Conservation (phyloP, 2,329 filamentous ascomycete genomes). For the Arthrobotrys sinensis region DNA sequence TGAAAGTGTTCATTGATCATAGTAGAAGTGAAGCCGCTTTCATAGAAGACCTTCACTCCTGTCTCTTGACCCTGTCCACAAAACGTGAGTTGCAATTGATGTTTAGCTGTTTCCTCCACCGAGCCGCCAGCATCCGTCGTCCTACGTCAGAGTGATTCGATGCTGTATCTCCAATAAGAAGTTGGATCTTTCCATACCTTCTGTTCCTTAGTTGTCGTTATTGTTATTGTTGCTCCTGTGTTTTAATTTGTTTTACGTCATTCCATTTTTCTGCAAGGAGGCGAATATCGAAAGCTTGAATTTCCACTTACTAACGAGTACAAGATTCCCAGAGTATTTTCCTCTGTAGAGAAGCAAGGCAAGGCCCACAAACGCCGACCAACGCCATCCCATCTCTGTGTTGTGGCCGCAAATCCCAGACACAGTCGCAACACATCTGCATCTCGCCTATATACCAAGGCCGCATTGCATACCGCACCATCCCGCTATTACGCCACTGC, state of each 20-base stretch:
- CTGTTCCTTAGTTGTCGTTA: not conserved
- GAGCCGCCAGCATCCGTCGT: slow-evolving; percentile 42
- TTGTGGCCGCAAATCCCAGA: slow-evolving; percentile 32
- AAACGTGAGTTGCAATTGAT: slow-evolving; percentile 56
- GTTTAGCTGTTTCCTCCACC: slow-evolving; percentile 21
- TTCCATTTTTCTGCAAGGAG: not conserved
- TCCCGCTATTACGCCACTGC: slow-evolving; percentile 8
- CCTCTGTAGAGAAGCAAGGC: not conserved
- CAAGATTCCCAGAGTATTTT: slow-evolving; percentile 9
- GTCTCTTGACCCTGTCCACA: slow-evolving; percentile 22
- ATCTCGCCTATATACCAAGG: slow-evolving; percentile 32
- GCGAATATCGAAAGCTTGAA: slow-evolving; percentile 9
- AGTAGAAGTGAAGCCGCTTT: slow-evolving; percentile 43
- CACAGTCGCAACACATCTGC: slow-evolving; percentile 52
- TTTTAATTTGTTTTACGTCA: slow-evolving; percentile 5
- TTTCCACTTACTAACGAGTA: slow-evolving; percentile 29
- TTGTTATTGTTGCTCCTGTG: slow-evolving; percentile 1
- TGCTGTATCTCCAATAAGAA: slow-evolving; percentile 11
- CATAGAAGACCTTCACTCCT: slow-evolving; percentile 40
- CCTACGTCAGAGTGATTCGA: slow-evolving; percentile 20
- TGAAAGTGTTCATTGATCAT: slow-evolving; percentile 48
- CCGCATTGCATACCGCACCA: not conserved
- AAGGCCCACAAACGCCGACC: slow-evolving; percentile 9
- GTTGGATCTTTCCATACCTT: not conserved
- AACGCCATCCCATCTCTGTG: slow-evolving; percentile 24